A percentile compares a stretch with the other conserved stretches of the same genome.
Conservation (phyloP, 768 basidiomycete species). For the Leccinum ochraceum region DNA sequence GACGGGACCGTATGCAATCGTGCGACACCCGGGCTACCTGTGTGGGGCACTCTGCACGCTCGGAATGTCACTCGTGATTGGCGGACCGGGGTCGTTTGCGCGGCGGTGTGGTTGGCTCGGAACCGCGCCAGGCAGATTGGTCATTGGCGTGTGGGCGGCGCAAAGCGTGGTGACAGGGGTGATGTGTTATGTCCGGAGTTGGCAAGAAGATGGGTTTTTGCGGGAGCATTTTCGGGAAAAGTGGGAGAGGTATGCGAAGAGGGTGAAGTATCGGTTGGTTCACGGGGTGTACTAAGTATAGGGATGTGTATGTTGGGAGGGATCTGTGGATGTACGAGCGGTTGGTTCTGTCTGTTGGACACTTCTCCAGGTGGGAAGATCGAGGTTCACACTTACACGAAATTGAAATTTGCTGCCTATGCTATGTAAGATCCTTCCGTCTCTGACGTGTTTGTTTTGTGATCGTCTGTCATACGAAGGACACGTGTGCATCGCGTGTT, state of each 20-base stretch:
- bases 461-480: not conserved
- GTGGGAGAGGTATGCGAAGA: constrained; percentile 26
- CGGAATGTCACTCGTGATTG: constrained; percentile 35
- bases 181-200: constrained; percentile 30
- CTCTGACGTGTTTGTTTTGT: not conserved
- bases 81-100: constrained; percentile 32
- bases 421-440: too few species aligned
- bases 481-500: not conserved
- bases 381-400: too few species aligned
- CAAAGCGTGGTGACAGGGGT: constrained; percentile 30
- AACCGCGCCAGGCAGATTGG: constrained; percentile 14
- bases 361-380: too few species aligned
- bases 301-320: not conserved
- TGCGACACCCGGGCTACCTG: constrained; percentile 40
- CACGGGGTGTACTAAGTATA: constrained; percentile 27
- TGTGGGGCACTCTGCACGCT: constrained; percentile 23
- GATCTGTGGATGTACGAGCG: too few species aligned
- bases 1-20: constrained; percentile 36
- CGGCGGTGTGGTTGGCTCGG: constrained; percentile 30
- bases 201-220: constrained; percentile 29
- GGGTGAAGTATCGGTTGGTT: constrained; percentile 30
- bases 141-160: constrained; percentile 31
- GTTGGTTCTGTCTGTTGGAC: too few species aligned
- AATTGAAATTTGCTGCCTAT: too few species aligned
- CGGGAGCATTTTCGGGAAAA: constrained; percentile 20